Base-by-base conservation (phyloP, 192 early-diverging fungal species). In the Jimgerdemannia lactiflua region DNA sequence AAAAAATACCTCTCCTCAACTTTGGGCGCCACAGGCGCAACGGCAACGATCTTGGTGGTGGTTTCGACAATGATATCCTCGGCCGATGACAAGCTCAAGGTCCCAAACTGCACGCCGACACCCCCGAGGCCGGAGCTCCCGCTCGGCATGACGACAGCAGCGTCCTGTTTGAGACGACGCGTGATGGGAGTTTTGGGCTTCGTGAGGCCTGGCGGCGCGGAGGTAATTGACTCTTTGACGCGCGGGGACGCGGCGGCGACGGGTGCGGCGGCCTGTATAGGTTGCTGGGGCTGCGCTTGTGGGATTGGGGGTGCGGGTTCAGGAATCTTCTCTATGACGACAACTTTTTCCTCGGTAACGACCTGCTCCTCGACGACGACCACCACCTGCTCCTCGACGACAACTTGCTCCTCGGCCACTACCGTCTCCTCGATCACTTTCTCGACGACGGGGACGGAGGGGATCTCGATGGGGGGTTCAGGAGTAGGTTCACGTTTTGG, bases 151-250 rank as follows among this genome's bases (percentile, higher is more conserved):
- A 97, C 94, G 11, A 97, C 94, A 59, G 95, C 87, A 14, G 91
- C 91, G 79, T 96, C 94, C 78, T 98, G 96, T 71, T 93, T 93
- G 76, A 96, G 85, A 78, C 93, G 92, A 76, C 94, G 91, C 20
- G 87, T 65, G 39, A 64, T 72, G 43, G 84, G 78, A 9, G 79
- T 18, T n/a, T 77, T 74, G n/a, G 84, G 44, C 66, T 85, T 87
- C 41, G 73, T 54, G 42, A 85, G 70, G 78, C 79, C 85, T 67
- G 88, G 81, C 70, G 83, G 80, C 64, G 71, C 54, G 42, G 70
- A 43, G 4, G 49, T 67, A 17, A 41, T 8, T 9, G 67, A 67
- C 64, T 78, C 77, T 68, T 78, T 79, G 9, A 83, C 70, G 4
- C 76, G 81, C 39, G 84, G 79, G 44, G 86, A 84, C 44, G 79